Percentiles rank a stretch among this genome's conserved stretches.
Evolutionary conservation across 306 rosid species (phyloP).

Genomic region (Prinsepia uniflora): DNA sequence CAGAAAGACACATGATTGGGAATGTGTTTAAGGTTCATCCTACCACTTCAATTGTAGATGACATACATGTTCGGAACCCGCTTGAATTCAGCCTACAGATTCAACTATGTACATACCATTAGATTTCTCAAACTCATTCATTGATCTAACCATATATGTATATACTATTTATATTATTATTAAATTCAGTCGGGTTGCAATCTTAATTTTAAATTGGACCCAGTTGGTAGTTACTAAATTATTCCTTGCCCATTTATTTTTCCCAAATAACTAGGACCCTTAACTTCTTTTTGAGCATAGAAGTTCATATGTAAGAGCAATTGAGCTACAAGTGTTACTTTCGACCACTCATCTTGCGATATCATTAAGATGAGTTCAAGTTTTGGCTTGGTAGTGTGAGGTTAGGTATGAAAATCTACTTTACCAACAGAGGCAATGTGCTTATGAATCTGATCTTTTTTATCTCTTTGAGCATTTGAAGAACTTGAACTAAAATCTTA

Average conservation of each 20-base stretch:
- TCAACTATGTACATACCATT: not conserved
- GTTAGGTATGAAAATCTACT: not conserved
- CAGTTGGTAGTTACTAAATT: conserved; percentile 5
- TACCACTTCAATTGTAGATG: conserved; percentile 24
- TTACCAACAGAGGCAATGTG: not conserved
- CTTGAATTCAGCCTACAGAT: conserved; percentile 5
- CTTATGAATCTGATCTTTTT: not conserved
- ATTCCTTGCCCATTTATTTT: conserved; percentile 7
- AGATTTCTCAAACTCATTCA: not conserved
- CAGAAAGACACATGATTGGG: conserved; percentile 14
- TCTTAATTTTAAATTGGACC: not conserved
- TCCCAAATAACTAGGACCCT: conserved; percentile 11
- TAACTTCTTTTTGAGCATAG: not conserved
- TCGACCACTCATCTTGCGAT: not conserved
- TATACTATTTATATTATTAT: not conserved
- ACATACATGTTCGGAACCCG: conserved; percentile 18
- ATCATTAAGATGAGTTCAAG: not conserved
- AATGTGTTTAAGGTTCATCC: conserved; percentile 19
- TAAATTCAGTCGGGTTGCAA: conserved; percentile 9
- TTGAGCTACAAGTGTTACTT: not conserved
- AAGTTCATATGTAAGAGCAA: not conserved
- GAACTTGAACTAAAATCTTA: not conserved
- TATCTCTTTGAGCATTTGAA: not conserved
- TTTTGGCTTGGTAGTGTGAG: not conserved
- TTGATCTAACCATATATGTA: not conserved